Base-by-base conservation (phyloP, 2,329 filamentous ascomycete genomes). In the Paramyrothecium sp. region DNA sequence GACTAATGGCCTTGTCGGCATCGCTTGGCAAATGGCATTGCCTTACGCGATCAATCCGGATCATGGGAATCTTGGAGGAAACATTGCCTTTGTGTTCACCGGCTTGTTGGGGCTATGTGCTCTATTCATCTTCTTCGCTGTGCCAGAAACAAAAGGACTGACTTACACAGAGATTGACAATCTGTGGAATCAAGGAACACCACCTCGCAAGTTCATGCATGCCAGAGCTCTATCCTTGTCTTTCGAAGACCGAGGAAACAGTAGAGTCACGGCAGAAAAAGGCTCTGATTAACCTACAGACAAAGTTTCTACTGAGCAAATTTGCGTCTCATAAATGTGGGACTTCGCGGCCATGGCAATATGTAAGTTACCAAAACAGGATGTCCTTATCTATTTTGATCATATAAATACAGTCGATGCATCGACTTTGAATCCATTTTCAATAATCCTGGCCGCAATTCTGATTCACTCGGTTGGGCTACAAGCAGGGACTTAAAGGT, bases 21-120 rank as follows among this genome's bases (percentile, higher is more conserved):
- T 55, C 2, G 54, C 63, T 52, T 61, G 59, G 61, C 53, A 58
- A 7, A 62, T 66, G 23, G 56, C 61, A 16, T 54, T 66, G 34
- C 63, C 65, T 4, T 63, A 63, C 26, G 57, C 63, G 7, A 63
- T 66, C 44, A 67, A 65, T 47, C 63, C 63, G 2, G 61, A 65
- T 41, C 55, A 63, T 21, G 59, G 58, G 2, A 72, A 77, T 55
- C 63, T 77, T 2, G 68, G 69, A 10, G 72, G 69, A 2, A 75
- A 75, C 58, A 69, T 72, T 10, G 63, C 67, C 0, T 76, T 76
- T 57, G 70, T 76, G 19, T 77, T 75, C 56, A 72, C 69, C 3
- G 70, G 65, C 0, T 56, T 72, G 5, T 60, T 63, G 34, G 57
- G 71, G 20, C n/a, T 53, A 12, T n/a, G 58, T 23, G 63, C 65